Evolutionary conservation across 1,284 basidiomycete species (phyloP).

Genomic region (Meira nashicola): DNA sequence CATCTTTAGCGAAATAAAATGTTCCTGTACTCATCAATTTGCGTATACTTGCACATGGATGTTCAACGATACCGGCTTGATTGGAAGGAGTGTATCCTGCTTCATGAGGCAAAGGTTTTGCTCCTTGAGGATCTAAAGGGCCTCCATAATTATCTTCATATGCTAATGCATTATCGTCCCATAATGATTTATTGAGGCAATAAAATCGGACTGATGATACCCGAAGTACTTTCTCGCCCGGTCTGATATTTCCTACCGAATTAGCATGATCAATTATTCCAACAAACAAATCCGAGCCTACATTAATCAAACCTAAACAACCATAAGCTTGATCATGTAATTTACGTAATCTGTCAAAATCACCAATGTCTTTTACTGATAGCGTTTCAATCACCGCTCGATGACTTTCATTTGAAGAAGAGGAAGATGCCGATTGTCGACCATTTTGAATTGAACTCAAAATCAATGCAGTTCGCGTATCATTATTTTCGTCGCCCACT

Average conservation of each 20-base stretch:
- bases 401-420: neutral
- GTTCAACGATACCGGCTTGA: conserved; percentile 57
- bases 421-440: neutral
- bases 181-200: conserved; percentile 38
- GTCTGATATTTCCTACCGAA: conserved; percentile 33
- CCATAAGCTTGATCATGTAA: conserved; percentile 16
- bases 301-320: conserved; percentile 44
- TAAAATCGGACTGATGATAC: conserved; percentile 43
- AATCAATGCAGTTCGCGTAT: conserved; percentile 20
- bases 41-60: conserved; percentile 81
- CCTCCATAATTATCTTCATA: conserved; percentile 11
- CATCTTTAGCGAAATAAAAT: conserved; percentile 83
- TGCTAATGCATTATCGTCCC: conserved; percentile 35
- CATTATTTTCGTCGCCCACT: neutral
- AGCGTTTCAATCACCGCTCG: conserved; percentile 29
- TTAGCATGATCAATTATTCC: conserved; percentile 33
- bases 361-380: conserved; percentile 1
- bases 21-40: conserved; percentile 86
- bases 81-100: neutral
- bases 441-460: conserved; percentile 16
- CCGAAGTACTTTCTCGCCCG: conserved; percentile 27
- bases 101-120: conserved; percentile 10
- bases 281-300: conserved; percentile 41
- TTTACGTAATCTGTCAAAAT: neutral
- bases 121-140: conserved; percentile 25